phyloP scores from a whole-genome alignment of 345 rosid species.

The Eucalyptus tenuipes region DNA sequence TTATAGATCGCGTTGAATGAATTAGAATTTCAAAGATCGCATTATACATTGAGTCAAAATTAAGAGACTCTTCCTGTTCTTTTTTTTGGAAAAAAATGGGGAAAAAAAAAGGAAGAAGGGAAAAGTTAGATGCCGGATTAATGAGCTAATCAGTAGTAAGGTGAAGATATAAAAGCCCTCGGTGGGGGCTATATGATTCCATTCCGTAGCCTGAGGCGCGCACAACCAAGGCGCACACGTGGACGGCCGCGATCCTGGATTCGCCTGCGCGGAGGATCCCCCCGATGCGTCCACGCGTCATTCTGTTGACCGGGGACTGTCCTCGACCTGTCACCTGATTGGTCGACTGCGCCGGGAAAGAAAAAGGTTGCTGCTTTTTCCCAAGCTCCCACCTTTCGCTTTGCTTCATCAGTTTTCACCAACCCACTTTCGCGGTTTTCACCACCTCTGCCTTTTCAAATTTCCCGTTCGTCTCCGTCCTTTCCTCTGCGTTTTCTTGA shows the following conservation, averaged over 20 bases:
- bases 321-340: background rate
- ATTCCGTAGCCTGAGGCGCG: background rate
- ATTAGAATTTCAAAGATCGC: no score
- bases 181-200: background rate
- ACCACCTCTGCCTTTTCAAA: background rate
- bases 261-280: background rate
- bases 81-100: no score
- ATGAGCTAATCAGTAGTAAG: background rate
- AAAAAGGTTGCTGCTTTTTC: background rate
- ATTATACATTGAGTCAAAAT: accelerated
- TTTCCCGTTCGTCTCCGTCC: background rate
- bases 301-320: background rate
- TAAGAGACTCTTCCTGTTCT: accelerated
- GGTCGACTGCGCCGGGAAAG: background rate
- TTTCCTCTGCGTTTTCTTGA: background rate
- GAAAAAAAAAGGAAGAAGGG: no score
- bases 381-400: background rate
- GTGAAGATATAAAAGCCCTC: background rate
- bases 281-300: background rate
- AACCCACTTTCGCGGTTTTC: background rate
- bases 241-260: background rate
- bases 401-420: background rate
- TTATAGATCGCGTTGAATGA: background rate
- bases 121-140: background rate
- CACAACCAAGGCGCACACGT: background rate